Evolutionary conservation across 768 basidiomycete genomes (phyloP).

Genomic region (Dictyophora rubrovolvata): DNA sequence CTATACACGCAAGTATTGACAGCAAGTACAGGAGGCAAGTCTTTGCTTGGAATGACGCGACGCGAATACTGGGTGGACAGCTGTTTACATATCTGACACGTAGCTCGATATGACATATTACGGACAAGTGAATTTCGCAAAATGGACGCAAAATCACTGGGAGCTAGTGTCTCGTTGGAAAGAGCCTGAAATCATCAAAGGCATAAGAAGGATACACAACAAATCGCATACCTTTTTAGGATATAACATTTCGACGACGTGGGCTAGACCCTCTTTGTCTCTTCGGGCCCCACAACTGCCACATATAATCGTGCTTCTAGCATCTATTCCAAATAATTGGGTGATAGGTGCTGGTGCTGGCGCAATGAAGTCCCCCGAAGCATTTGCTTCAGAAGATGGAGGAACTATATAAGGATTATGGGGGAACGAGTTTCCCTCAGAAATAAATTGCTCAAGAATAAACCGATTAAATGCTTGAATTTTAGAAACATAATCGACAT

Average conservation of each 20-base stretch:
- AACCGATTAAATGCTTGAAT: slow-evolving; percentile 96
- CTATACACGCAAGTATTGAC: slow-evolving; percentile 78
- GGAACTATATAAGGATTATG: slow-evolving; percentile 45
- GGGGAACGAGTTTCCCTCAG: slow-evolving; percentile 58
- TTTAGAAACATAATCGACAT: slow-evolving; percentile 72
- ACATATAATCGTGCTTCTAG: slow-evolving; percentile 68
- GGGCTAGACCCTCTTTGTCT: slow-evolving; percentile 70
- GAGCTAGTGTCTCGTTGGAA: slow-evolving; percentile 26
- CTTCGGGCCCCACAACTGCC: slow-evolving; percentile 58
- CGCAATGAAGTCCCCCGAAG: slow-evolving; percentile 15
- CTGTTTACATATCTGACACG: slow-evolving; percentile 75
- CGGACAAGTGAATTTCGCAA: slow-evolving; percentile 69
- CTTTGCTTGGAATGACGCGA: slow-evolving; percentile 50
- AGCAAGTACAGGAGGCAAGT: slow-evolving; percentile 76
- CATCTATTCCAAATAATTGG: slow-evolving; percentile 75
- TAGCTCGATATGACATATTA: slow-evolving; percentile 76
- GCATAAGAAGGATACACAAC: slow-evolving; percentile 1
- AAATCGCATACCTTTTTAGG: slow-evolving; percentile 57
- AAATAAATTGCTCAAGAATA: slow-evolving; percentile 72
- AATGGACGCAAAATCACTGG: slow-evolving; percentile 53
- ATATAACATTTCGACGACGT: slow-evolving; percentile 80
- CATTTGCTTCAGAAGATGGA: slow-evolving; percentile 17
- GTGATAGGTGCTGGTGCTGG: slow-evolving; percentile 63
- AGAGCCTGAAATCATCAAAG: slow-evolving; percentile 18
- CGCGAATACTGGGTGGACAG: slow-evolving; percentile 62